phyloP scores from a whole-genome alignment of 2,329 filamentous ascomycete species.

The Colletotrichum cereale region DNA sequence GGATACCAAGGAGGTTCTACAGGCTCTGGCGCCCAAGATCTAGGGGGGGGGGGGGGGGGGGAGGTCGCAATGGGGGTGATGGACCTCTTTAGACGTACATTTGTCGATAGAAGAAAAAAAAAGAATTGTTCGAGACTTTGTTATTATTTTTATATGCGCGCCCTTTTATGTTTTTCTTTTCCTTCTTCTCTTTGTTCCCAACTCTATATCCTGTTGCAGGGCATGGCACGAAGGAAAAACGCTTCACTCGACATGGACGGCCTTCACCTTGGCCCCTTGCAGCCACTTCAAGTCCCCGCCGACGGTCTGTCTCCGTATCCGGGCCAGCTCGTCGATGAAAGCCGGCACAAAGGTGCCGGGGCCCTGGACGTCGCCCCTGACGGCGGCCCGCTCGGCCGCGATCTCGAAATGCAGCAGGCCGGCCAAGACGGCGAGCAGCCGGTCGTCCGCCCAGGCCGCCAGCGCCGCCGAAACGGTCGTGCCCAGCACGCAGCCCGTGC shows the following conservation, averaged over 20 bases:
- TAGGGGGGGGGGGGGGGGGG: conserved; percentile 45
- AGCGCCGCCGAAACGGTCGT: conserved; percentile 83
- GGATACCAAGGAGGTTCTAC: conserved; percentile 77
- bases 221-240: not conserved
- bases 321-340: conserved; percentile 80
- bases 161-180: not conserved
- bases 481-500: conserved; percentile 87
- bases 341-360: conserved; percentile 89
- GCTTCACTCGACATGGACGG: conserved; percentile 46
- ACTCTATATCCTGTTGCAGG: not conserved
- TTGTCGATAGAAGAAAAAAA: not conserved
- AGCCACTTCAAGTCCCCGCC: conserved; percentile 65
- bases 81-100: not conserved
- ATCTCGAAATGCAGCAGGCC: conserved; percentile 82
- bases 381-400: conserved; percentile 77
- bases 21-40: conserved; percentile 74
- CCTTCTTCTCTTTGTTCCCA: not conserved
- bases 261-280: conserved; percentile 61
- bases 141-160: not conserved
- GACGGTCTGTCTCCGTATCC: conserved; percentile 61
- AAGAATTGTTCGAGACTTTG: not conserved
- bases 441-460: conserved; percentile 72
- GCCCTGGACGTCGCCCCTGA: conserved; percentile 74
- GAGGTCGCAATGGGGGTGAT: too few species aligned
- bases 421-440: conserved; percentile 78